Percentiles rank a stretch among this genome's conserved stretches.
These are phyloP conservation scores for Spiromastix sp. DNA, from an alignment of 2,329 filamentous ascomycete species.

Conservation along the genomic window DNA sequence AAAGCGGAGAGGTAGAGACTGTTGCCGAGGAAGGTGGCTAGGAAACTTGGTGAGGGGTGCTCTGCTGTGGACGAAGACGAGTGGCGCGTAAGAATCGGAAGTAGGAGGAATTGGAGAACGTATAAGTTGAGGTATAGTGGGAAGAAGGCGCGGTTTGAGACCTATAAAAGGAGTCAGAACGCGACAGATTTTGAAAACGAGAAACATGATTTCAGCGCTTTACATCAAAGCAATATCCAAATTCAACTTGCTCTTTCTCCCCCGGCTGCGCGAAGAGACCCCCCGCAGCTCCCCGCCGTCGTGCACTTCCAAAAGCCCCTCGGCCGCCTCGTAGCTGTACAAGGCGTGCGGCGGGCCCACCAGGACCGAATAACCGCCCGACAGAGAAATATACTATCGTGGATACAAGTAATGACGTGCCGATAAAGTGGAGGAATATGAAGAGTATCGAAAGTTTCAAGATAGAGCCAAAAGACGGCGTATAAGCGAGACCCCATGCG, in stretches of 20 bases:
- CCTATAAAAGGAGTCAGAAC: too few relatives aligned
- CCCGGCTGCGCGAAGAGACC: slow-evolving; percentile 49
- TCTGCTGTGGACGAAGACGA: slow-evolving; percentile 42
- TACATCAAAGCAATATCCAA: slow-evolving; percentile 62
- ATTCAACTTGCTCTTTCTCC: slow-evolving; percentile 52
- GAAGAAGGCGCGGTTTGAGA: slow-evolving; percentile 57
- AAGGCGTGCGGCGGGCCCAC: slow-evolving; percentile 29
- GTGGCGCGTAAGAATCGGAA: slow-evolving; percentile 44
- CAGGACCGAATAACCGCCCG: slow-evolving; percentile 50
- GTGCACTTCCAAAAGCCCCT: slow-evolving; percentile 8
- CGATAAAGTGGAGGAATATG: slow-evolving; percentile 50
- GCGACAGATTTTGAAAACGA: too few relatives aligned
- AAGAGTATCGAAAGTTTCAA: slow-evolving; percentile 39
- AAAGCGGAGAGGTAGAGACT: slow-evolving; percentile 56
- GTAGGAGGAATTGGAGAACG: slow-evolving; percentile 56
- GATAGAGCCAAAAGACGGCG: slow-evolving; percentile 37
- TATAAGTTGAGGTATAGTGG: slow-evolving; percentile 58
- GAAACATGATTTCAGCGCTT: neutral
- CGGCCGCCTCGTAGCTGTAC: slow-evolving; percentile 21
- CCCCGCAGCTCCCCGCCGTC: slow-evolving; percentile 32
- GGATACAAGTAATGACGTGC: slow-evolving; percentile 48
- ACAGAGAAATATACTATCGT: slow-evolving; percentile 56
- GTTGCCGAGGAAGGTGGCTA: slow-evolving; percentile 50
- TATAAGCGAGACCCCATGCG: slow-evolving; percentile 49
- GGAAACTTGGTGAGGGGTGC: slow-evolving; percentile 31